Conservation (phyloP, 495 filamentous ascomycete genomes). For the Aspergillus campestris region DNA sequence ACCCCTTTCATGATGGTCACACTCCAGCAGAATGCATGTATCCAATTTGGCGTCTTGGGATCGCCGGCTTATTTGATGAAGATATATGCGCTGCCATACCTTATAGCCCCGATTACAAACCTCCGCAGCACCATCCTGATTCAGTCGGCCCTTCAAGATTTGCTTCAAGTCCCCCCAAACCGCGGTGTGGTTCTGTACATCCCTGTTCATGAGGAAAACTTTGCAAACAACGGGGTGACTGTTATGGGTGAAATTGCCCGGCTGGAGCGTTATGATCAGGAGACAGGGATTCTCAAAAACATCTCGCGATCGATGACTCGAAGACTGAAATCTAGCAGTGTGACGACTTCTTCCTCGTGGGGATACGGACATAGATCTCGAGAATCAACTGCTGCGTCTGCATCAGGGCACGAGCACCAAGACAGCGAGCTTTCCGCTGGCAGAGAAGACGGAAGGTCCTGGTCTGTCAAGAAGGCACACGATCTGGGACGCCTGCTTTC, state of each 20-base stretch:
- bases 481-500: constrained; percentile 16
- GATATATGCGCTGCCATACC: constrained; percentile 58
- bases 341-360: constrained; percentile 9
- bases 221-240: constrained; percentile 63
- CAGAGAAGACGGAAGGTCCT: not conserved
- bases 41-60: constrained; percentile 64
- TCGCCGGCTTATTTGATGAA: constrained; percentile 77
- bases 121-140: constrained; percentile 73
- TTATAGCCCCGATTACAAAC: constrained; percentile 69
- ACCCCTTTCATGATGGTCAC: constrained; percentile 64
- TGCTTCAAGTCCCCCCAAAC: constrained; percentile 51
- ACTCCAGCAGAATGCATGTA: constrained; percentile 63
- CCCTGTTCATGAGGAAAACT: constrained; percentile 57
- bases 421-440: constrained; percentile 3
- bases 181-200: constrained; percentile 65
- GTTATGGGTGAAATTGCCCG: constrained; percentile 59
- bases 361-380: not conserved
- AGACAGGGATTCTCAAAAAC: constrained; percentile 21
- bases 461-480: constrained; percentile 6
- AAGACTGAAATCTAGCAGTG: constrained; percentile 25
- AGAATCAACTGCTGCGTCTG: not conserved
- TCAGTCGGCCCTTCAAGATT: constrained; percentile 57
- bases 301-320: constrained; percentile 31
- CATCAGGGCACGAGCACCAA: not conserved
- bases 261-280: constrained; percentile 38